Evolutionary conservation across 73 alveolate genomes (phyloP).

Genomic region (Tetrahymena malaccensis): DNA sequence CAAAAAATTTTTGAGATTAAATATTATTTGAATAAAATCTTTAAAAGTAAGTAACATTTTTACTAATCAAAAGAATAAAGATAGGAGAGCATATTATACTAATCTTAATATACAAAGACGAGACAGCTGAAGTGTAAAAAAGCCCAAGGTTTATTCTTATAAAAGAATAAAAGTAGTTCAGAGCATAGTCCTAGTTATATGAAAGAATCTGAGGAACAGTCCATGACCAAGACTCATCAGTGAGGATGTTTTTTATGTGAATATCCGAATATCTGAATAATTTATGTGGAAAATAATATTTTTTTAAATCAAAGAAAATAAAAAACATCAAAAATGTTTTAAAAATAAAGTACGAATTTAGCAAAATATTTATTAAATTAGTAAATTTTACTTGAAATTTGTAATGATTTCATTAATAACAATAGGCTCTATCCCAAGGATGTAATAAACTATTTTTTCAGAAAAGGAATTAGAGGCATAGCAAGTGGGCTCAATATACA

Average conservation of each 20-base stretch:
- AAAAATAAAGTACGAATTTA: too few relatives aligned
- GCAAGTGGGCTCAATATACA: neutral
- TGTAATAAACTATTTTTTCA: neutral
- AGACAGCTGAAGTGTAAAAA: neutral
- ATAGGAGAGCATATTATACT: slow-evolving; percentile 32
- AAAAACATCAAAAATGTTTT: too few relatives aligned
- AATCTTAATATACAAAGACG: slow-evolving; percentile 33
- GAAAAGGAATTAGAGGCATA: neutral
- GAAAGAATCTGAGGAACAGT: neutral
- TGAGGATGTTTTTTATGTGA: neutral
- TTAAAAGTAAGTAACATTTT: neutral
- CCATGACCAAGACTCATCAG: slow-evolving; percentile 1
- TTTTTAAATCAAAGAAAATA: too few relatives aligned
- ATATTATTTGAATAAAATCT: neutral
- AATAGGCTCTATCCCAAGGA: neutral
- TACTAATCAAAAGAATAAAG: slow-evolving; percentile 12
- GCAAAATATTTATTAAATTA: too few relatives aligned
- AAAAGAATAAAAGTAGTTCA: neutral
- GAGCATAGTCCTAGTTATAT: neutral
- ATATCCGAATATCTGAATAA: neutral
- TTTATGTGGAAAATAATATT: too few relatives aligned
- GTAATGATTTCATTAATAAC: neutral
- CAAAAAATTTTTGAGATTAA: neutral
- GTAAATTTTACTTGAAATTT: neutral
- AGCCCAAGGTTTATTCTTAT: slow-evolving; percentile 2